A percentile compares a stretch with the other conserved stretches of the same genome.
Conservation (phyloP, 139 green algal species). For the Microglena sp. region DNA sequence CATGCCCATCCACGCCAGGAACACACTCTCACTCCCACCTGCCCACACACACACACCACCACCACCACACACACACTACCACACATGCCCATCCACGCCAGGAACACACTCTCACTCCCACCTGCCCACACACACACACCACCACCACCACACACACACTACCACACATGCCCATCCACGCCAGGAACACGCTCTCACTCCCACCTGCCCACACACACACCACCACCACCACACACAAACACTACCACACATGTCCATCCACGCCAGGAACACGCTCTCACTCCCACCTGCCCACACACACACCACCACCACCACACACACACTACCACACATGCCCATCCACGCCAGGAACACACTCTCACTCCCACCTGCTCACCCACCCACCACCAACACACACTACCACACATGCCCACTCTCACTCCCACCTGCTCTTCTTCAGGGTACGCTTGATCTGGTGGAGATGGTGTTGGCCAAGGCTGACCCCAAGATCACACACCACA, state of each 20-base stretch:
- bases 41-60: background rate
- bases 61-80: background rate
- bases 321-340: background rate
- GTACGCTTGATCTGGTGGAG: constrained; percentile 92
- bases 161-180: background rate
- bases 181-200: too few species aligned
- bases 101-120: background rate
- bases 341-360: background rate
- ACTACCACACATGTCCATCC: constrained; percentile 13
- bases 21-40: background rate
- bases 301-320: background rate
- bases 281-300: too few species aligned
- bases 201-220: background rate
- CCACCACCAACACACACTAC: background rate
- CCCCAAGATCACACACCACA: background rate
- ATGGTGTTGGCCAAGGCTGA: constrained; percentile 88
- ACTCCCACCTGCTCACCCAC: background rate
- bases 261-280: too few species aligned
- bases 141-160: background rate
- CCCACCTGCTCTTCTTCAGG: constrained; percentile 9
- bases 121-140: background rate
- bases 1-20: background rate
- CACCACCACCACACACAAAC: background rate
- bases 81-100: background rate
- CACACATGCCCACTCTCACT: background rate